Base-by-base conservation (phyloP, 257 asterid genomes). In the Plantago ovata region DNA sequence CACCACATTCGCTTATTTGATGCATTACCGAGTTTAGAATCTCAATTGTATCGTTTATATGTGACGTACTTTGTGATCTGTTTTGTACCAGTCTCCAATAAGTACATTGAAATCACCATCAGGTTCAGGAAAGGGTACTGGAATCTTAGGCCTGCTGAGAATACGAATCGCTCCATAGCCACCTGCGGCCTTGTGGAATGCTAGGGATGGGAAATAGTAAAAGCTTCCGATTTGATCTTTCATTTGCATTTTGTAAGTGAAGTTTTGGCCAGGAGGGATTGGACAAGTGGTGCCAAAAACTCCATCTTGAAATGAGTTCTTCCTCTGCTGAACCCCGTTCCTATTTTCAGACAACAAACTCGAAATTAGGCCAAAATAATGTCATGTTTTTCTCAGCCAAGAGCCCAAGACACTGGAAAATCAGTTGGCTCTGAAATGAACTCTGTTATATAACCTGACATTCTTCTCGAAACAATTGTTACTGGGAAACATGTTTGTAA, bases 211-310 rank as follows among this genome's bases (percentile, higher is more conserved):
- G 57, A 72, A 82, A 36, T 85, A 82, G 63, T 69, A 82, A 59
- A 82, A 85, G 76, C 84, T 85, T 46, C 91, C 95, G 18, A 80
- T 85, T 71, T 85, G 95, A 65, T 85, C 95, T 49, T 80, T 85
- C 72, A 82, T 72, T 53, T 80, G 91, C 73, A 85, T 43, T 7
- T 1, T 45, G 77, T 80, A 82, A 19, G 95, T 85, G 80, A 65
- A 85, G 69, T 82, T 85, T 48, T 65, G 53, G 49, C 91, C 91
- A 0, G 95, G 95, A 41, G 91, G 92, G 21, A 85, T 85, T 10
- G 95, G 91, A 36, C 92, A 85, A 6, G 80, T 80, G 5, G 95
- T 82, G 28, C 92, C 95, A 13, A 42, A 65, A 0, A 83, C 92
- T 42, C 95, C 95, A 14, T 85, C 95, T 67, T 72, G 60, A 38